A percentile compares a stretch with the other conserved stretches of the same genome.
Evolutionary conservation across 495 filamentous ascomycete species (phyloP).

Genomic region (Pseudoneurospora amorphoporcata): DNA sequence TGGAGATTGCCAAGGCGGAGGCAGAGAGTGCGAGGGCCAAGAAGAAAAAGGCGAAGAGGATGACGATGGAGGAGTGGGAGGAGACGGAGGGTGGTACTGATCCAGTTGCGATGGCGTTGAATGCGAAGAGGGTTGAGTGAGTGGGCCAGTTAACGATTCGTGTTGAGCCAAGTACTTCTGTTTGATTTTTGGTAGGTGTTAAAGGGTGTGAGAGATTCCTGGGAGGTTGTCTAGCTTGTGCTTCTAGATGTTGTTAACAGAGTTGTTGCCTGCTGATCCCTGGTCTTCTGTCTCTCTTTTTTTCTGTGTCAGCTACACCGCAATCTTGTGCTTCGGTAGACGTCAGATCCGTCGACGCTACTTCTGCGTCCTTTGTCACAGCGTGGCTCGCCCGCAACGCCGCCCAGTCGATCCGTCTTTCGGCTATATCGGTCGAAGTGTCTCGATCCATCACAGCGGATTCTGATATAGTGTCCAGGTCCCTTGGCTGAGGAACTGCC

Average conservation of each 20-base stretch:
- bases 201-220: background rate
- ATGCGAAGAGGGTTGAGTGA: background rate
- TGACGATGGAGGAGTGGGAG: background rate
- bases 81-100: background rate
- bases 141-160: background rate
- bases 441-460: background rate
- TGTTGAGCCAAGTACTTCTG: background rate
- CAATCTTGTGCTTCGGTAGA: background rate
- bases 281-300: background rate
- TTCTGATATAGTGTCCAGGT: slow-evolving; percentile 4
- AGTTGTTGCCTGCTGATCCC: background rate
- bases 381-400: background rate
- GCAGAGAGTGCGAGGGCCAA: background rate
- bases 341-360: background rate
- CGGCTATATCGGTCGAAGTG: background rate
- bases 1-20: background rate
- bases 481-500: background rate
- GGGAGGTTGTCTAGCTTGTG: background rate
- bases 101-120: background rate
- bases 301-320: background rate
- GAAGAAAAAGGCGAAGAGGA: background rate
- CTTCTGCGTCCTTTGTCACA: background rate
- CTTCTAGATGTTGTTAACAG: background rate
- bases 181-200: background rate
- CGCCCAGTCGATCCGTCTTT: background rate